Evolutionary conservation across 2,329 filamentous ascomycete genomes (phyloP).

Genomic region (Dothistroma pini): DNA sequence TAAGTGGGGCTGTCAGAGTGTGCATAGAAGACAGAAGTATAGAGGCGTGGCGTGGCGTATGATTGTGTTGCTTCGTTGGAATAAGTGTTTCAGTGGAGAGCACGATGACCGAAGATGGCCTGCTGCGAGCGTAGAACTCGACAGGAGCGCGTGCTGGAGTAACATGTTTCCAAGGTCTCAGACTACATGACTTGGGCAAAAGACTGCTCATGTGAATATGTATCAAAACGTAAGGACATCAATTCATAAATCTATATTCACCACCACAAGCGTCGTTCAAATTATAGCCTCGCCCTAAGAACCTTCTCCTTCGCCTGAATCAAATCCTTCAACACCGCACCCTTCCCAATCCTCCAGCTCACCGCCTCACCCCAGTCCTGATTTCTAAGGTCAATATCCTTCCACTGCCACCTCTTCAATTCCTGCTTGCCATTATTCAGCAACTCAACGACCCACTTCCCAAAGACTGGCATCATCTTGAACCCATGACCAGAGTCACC

Average conservation of each 20-base stretch:
- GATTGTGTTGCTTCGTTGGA: not conserved
- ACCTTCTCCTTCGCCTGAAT: slow-evolving; percentile 23
- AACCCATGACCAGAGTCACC: slow-evolving; percentile 62
- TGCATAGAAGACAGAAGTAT: not conserved
- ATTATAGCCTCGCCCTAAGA: slow-evolving; percentile 22
- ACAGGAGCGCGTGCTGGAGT: too few relatives aligned
- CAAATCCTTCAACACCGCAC: slow-evolving; percentile 25
- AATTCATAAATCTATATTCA: not conserved
- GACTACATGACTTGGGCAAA: too few relatives aligned
- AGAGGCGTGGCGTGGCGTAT: not conserved
- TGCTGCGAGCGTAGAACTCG: too few relatives aligned
- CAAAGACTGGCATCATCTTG: slow-evolving; percentile 61
- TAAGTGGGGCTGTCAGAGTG: not conserved
- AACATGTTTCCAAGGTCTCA: not conserved
- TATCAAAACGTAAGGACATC: not conserved
- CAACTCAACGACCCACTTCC: slow-evolving; percentile 51
- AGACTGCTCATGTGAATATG: too few relatives aligned
- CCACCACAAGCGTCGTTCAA: not conserved
- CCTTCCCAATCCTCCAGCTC: slow-evolving; percentile 46
- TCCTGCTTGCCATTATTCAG: slow-evolving; percentile 45
- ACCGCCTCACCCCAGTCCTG: slow-evolving; percentile 45
- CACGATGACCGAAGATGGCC: too few relatives aligned
- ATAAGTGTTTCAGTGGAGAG: not conserved
- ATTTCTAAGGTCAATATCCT: slow-evolving; percentile 34
- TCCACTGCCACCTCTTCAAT: slow-evolving; percentile 53